Evolutionary conservation across 805 yeast species (phyloP), one percentile per base, ranked within the genome.

Genomic region (Wickerhamiella australiensis): DNA sequence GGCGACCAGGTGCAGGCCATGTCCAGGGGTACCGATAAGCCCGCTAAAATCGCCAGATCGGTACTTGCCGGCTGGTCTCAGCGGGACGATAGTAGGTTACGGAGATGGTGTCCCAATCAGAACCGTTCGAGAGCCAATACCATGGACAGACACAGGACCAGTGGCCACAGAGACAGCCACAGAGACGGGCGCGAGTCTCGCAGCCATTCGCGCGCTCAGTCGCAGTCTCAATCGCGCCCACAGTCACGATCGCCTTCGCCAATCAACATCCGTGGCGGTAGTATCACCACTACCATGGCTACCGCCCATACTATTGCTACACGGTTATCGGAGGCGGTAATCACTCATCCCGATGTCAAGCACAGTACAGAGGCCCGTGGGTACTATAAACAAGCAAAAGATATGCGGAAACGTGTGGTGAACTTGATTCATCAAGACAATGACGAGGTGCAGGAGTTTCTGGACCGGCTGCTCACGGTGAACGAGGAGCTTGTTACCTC

Each of bases 401-500:
- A 78, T 63, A 74, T 83, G 47, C 77, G 98, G 62, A 74, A 95
- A 52, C 80, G 78, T 58, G 78, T 92, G 13, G 70, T 92, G 55
- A 70, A 86, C 54, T 87, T 87, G 62, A 72, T 92, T 56, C 97
- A 92, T 65, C 71, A 77, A 47, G 85, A 87, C 37, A 82, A 85
- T 40, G 79, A 79, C 52, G 96, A 88, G 54, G 57, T 55, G 13
- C 56, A 52, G 35, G 95, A 85, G 59, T 82, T 79, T 53, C 66
- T 92, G 54, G 97, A 96, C n/a, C 75, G 85, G 41, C 72, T 92
- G 54, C 77, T 92, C 51, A 81, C 78, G 57, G 94, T 96, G 42
- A 92, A 92, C 62, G 98, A 92, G 58, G 88, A 85, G 62, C 73
- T 92, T 53, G 94, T 92, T 5, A 68, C 69, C 3, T 81, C 87